Evolutionary conservation across 768 basidiomycete species (phyloP).

Genomic region (Trametes cingulata): DNA sequence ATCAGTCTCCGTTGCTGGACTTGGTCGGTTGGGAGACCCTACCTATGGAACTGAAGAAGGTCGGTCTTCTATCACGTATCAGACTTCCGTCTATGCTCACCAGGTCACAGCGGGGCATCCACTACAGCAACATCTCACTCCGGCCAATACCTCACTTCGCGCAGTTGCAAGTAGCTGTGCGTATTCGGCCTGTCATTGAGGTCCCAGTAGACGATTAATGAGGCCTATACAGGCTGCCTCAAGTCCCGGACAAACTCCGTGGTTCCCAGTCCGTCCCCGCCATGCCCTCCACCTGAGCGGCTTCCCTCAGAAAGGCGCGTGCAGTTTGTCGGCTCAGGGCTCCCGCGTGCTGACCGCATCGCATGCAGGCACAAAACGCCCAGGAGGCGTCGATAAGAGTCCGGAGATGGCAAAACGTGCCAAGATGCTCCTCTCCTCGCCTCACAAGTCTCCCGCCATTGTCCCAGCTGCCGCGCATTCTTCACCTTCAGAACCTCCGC

Average conservation of each 20-base stretch:
- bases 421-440: conserved; percentile 8
- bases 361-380: conserved; percentile 18
- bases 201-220: not conserved
- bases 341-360: not conserved
- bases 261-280: conserved; percentile 53
- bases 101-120: conserved; percentile 55
- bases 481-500: not conserved
- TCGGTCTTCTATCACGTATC: conserved; percentile 25
- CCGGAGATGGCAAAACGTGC: conserved; percentile 19
- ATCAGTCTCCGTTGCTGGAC: conserved; percentile 34
- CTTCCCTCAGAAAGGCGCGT: conserved; percentile 42
- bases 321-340: no score
- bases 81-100: not conserved
- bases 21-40: conserved; percentile 58
- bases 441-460: conserved; percentile 11
- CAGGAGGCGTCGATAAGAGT: conserved; percentile 11
- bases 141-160: conserved; percentile 47
- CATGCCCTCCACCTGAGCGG: conserved; percentile 52
- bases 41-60: conserved; percentile 63
- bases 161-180: conserved; percentile 52
- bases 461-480: not conserved
- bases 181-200: conserved; percentile 23
- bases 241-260: conserved; percentile 44
- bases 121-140: conserved; percentile 52
- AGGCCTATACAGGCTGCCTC: conserved; percentile 37